Evolutionary conservation across 768 basidiomycete species (phyloP), one percentile per base, ranked within the genome.

Genomic region (Ramaria sp.): DNA sequence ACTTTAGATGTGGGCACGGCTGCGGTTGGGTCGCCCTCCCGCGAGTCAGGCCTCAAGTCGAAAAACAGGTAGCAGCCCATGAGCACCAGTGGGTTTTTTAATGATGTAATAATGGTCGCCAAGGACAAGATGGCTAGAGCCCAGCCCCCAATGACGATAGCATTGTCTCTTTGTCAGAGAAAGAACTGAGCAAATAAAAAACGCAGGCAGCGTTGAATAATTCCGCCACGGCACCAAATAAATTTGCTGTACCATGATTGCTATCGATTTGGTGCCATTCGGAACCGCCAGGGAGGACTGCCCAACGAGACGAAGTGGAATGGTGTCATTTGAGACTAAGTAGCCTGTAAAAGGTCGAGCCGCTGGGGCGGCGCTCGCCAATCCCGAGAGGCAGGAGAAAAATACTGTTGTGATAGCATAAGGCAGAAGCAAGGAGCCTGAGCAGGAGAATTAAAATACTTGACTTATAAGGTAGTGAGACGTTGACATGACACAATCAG

Each of bases 21-120:
- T 3, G 77, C 77, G 39, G 75, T 63, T 0, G 71, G 53, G 55
- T 78, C 72, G 7, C 74, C 75, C 38, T 67, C 64, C 17, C 69
- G 67, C n/a, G 63, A 62, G 3, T 70, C 72, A n/a, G n/a, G n/a
- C 11, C 75, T 73, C 68, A 80, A 79, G 66, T 84, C 83, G 75
- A 81, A 80, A 61, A 76, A 73, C 1, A 83, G 80, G 41, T 65
- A 64, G 47, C 41, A 17, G 39, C 20, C 3, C n/a, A n/a, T n/a
- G n/a, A n/a, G 66, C 65, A 4, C 73, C 75, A 4, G 72, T 67
- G n/a, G n/a, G n/a, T n/a, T n/a, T n/a, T n/a, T 61, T 86, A 82
- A 59, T 79, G 73, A 13, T 76, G 76, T n/a, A n/a, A n/a, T n/a
- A n/a, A n/a, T n/a, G n/a, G n/a, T n/a, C n/a, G n/a, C n/a, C n/a